These are phyloP conservation scores for Pseudogymnoascus sp. DNA, from an alignment of 2,329 filamentous ascomycete species.

Conservation along the genomic window DNA sequence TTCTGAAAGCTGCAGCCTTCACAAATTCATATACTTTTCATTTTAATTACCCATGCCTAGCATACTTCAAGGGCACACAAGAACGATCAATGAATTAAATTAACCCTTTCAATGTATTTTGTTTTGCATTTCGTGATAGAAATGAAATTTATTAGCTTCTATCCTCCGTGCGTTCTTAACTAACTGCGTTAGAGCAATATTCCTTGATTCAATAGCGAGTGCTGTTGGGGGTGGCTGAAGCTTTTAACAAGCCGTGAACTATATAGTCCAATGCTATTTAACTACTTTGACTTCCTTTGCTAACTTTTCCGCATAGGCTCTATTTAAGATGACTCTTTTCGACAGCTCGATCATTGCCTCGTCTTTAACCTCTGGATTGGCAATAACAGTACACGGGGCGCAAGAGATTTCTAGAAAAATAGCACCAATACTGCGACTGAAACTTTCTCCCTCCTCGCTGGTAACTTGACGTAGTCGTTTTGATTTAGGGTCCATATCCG, in stretches of 20 bases:
- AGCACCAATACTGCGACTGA: not conserved
- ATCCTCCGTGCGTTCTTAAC: too few species aligned
- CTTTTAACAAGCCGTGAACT: not conserved
- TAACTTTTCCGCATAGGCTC: not conserved
- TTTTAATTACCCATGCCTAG: too few species aligned
- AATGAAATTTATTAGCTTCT: too few species aligned
- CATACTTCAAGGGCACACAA: too few species aligned
- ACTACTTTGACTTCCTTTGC: not conserved
- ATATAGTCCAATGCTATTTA: not conserved
- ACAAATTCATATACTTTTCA: too few species aligned
- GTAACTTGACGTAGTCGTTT: not conserved
- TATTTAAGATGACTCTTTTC: not conserved
- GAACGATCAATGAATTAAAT: too few species aligned
- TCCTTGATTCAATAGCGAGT: not conserved
- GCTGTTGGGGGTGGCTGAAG: not conserved
- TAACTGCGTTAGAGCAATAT: too few species aligned
- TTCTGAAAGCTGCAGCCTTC: too few species aligned
- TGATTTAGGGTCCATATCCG: not conserved
- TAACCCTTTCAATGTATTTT: too few species aligned
- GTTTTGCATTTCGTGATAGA: too few species aligned
- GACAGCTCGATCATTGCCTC: not conserved
- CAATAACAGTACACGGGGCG: not conserved
- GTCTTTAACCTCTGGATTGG: not conserved
- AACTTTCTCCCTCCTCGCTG: not conserved
- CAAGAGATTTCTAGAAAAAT: not conserved